These are phyloP conservation scores for Scleroderma bovista DNA, from an alignment of 768 basidiomycete genomes.

Conservation along the genomic window DNA sequence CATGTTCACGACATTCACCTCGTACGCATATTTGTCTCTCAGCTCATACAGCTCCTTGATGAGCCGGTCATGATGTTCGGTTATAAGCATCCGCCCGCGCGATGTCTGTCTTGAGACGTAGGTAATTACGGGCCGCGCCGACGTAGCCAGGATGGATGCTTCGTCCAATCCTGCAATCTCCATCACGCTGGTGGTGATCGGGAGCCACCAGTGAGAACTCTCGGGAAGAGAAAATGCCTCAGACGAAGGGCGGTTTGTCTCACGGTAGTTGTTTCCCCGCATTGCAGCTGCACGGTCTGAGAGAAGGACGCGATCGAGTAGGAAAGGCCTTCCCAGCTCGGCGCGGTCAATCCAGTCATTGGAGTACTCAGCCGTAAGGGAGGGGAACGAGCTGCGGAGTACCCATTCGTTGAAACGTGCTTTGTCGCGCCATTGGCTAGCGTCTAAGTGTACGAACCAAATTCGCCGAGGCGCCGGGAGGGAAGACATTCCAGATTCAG, in stretches of 20 bases:
- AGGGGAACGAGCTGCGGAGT: slow-evolving; percentile 75
- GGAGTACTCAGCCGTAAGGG: slow-evolving; percentile 69
- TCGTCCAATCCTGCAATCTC: slow-evolving; percentile 58
- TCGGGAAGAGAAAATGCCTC: slow-evolving; percentile 72
- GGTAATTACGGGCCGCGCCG: slow-evolving; percentile 71
- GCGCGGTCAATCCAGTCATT: slow-evolving; percentile 82
- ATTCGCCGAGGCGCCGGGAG: slow-evolving; percentile 73
- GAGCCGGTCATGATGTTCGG: slow-evolving; percentile 71
- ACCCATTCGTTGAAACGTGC: slow-evolving; percentile 88
- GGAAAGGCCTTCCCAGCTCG: slow-evolving; percentile 59
- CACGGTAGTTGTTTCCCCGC: slow-evolving; percentile 56
- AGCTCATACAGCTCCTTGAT: slow-evolving; percentile 72
- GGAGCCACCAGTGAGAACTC: slow-evolving; percentile 79
- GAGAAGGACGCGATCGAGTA: slow-evolving; percentile 84
- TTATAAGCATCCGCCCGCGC: slow-evolving; percentile 68
- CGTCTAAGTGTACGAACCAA: slow-evolving; percentile 69
- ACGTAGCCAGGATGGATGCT: slow-evolving; percentile 24
- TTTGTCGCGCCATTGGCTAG: slow-evolving; percentile 88
- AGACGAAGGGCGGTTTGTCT: slow-evolving; percentile 72
- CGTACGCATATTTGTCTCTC: slow-evolving; percentile 67
- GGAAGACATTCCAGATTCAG: slow-evolving; percentile 56
- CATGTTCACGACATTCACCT: slow-evolving; percentile 83
- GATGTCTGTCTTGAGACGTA: slow-evolving; percentile 91
- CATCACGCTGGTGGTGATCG: slow-evolving; percentile 67
- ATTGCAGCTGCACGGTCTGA: slow-evolving; percentile 85